These are phyloP conservation scores for Suillus bovinus DNA, from an alignment of 768 basidiomycete genomes.

Conservation along the genomic window DNA sequence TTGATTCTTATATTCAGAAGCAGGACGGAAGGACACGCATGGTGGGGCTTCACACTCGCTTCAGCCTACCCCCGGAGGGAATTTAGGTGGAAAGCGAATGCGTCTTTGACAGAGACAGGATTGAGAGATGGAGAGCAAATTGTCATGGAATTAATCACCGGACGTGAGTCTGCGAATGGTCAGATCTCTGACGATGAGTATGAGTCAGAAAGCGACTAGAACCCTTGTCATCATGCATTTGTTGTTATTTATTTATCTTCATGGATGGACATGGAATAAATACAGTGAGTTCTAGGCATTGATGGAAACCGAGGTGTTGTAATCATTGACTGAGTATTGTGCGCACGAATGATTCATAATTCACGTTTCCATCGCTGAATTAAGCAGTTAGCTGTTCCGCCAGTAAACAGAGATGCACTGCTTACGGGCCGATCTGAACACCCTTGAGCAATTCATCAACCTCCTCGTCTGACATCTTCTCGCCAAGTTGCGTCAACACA, in stretches of 20 bases:
- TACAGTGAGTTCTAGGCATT: not conserved
- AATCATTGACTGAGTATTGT: conserved; percentile 85
- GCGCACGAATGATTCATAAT: conserved; percentile 96
- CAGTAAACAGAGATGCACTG: not conserved
- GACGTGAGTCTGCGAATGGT: conserved; percentile 13
- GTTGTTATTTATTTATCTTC: conserved; percentile 4
- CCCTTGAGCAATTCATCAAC: conserved; percentile 98
- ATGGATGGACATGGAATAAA: not conserved
- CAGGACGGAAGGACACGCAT: conserved; percentile 36
- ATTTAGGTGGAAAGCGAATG: conserved; percentile 48
- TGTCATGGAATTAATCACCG: conserved; percentile 51
- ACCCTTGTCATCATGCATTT: not conserved
- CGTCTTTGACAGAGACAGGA: conserved; percentile 44
- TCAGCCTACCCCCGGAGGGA: conserved; percentile 71
- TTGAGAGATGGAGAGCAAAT: conserved; percentile 64
- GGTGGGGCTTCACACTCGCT: conserved; percentile 75
- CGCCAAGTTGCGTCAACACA: conserved; percentile 93
- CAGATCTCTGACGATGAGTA: conserved; percentile 54
- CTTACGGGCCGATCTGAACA: conserved; percentile 86
- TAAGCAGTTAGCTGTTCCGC: not conserved
- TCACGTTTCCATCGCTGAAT: conserved; percentile 89
- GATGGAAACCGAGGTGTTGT: not conserved
- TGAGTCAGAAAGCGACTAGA: conserved; percentile 48
- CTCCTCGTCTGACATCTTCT: conserved; percentile 98
- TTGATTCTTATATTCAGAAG: conserved; percentile 38